Percentiles rank a stretch among this genome's conserved stretches.
Evolutionary conservation across 1,284 basidiomycete species (phyloP).

Genomic region (Vanrija sp.): DNA sequence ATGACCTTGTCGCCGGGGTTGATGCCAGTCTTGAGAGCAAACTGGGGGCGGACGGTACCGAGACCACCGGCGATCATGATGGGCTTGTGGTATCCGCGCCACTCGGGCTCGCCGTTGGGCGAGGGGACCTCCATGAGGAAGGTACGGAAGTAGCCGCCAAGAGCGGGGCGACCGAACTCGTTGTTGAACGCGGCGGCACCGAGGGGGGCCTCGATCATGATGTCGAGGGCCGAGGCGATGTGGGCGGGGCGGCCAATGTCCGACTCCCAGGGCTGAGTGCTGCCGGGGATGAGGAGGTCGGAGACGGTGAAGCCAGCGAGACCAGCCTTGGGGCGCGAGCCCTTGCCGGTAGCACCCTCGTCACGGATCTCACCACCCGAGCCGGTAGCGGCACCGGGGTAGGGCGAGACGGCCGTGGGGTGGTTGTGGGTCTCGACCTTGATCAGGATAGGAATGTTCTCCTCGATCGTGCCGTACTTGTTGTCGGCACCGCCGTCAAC

Average conservation of each 20-base stretch:
- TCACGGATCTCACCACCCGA: constrained; percentile 98
- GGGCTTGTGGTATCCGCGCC: constrained; percentile 94
- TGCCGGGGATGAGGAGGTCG: constrained; percentile 85
- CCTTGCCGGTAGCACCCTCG: constrained; percentile 91
- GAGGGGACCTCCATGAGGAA: constrained; percentile 68
- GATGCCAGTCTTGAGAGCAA: constrained; percentile 72
- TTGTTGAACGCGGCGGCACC: constrained; percentile 97
- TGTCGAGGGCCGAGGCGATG: constrained; percentile 88
- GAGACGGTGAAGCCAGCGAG: constrained; percentile 92
- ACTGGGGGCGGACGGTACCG: constrained; percentile 81
- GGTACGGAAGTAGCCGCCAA: constrained; percentile 75
- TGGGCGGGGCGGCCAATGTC: constrained; percentile 80
- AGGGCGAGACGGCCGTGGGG: constrained; percentile 96
- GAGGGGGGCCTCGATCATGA: constrained; percentile 95
- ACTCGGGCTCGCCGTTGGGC: constrained; percentile 56
- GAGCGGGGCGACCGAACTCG: constrained; percentile 90
- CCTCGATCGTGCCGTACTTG: constrained; percentile 58
- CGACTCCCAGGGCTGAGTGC: constrained; percentile 84
- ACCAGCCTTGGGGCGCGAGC: constrained; percentile 95
- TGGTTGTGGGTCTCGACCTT: constrained; percentile 99
- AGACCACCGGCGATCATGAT: constrained; percentile 99
- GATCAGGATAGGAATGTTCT: constrained; percentile 85
- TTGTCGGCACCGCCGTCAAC: constrained; percentile 45
- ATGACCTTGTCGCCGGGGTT: constrained; percentile 76
- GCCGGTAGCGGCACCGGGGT: constrained; percentile 93